phyloP scores from a whole-genome alignment of 208 protist species.

The Histomonas meleagridis region DNA sequence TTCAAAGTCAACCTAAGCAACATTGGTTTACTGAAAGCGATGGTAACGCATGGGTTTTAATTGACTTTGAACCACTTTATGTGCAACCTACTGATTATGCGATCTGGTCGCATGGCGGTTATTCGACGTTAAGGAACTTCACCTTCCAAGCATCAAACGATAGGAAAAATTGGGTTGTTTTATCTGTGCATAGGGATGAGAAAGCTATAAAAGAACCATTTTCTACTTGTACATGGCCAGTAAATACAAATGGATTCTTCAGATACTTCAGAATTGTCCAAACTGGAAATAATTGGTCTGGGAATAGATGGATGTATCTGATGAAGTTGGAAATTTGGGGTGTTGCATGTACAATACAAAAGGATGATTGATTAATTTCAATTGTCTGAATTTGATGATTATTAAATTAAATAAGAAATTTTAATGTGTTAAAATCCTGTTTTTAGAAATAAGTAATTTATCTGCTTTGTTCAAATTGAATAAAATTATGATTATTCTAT shows the following conservation, averaged over 20 bases:
- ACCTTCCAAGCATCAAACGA: conserved; percentile 46
- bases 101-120: conserved; percentile 45
- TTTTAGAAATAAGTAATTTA: too few species aligned
- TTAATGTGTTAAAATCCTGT: too few species aligned
- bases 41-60: conserved; percentile 45
- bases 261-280: conserved; percentile 48
- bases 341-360: not conserved
- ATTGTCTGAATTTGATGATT: too few species aligned
- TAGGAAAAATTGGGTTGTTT: conserved; percentile 40
- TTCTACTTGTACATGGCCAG: conserved; percentile 41
- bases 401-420: too few species aligned
- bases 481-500: too few species aligned
- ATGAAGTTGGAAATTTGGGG: conserved; percentile 25
- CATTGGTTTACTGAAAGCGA: conserved; percentile 35
- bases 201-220: conserved; percentile 39
- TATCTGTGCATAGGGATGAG: conserved; percentile 48
- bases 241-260: conserved; percentile 41
- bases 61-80: conserved; percentile 44
- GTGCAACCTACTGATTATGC: conserved; percentile 49
- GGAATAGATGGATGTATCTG: not conserved
- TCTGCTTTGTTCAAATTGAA: too few species aligned
- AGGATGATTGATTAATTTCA: too few species aligned
- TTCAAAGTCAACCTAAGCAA: not conserved
- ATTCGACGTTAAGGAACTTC: conserved; percentile 47
- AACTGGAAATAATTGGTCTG: conserved; percentile 48